phyloP scores from a whole-genome alignment of 306 rosid species.

The Morella rubra region DNA sequence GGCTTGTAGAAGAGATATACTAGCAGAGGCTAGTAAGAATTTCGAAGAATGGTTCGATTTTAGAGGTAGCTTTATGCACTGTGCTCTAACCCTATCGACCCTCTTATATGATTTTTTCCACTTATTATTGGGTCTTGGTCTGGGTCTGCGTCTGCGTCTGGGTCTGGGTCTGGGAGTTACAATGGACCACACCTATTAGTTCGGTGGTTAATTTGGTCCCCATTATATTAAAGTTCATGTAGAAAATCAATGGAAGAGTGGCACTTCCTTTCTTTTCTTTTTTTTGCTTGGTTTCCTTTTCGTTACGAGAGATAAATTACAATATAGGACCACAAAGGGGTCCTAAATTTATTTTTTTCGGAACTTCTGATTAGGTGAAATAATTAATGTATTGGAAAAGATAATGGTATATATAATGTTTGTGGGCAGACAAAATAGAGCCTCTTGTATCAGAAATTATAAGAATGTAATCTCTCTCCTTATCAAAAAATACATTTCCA shows the following conservation, averaged over 20 bases:
- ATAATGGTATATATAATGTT: too few species aligned
- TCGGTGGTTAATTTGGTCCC: conserved; percentile 3
- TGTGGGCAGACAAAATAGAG: too few species aligned
- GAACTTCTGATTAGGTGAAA: not conserved
- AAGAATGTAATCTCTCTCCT: too few species aligned
- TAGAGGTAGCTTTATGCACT: not conserved
- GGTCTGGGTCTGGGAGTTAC: not conserved
- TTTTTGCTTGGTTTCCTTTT: not conserved
- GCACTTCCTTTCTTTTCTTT: not conserved
- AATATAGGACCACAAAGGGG: not conserved
- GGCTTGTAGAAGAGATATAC: not conserved
- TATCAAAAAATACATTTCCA: too few species aligned
- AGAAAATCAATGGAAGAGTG: not conserved
- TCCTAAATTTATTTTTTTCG: not conserved
- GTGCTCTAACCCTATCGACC: not conserved
- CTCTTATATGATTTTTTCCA: not conserved
- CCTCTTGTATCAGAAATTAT: too few species aligned
- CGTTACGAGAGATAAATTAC: not conserved
- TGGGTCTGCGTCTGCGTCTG: not conserved
- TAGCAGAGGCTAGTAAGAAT: not conserved
- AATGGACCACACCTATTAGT: not conserved
- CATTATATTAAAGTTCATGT: conserved; percentile 8
- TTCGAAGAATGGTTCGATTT: not conserved
- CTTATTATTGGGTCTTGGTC: not conserved
- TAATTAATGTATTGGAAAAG: not conserved